phyloP scores from a whole-genome alignment of 345 rosid species.

The Stellera chamaejasme region DNA sequence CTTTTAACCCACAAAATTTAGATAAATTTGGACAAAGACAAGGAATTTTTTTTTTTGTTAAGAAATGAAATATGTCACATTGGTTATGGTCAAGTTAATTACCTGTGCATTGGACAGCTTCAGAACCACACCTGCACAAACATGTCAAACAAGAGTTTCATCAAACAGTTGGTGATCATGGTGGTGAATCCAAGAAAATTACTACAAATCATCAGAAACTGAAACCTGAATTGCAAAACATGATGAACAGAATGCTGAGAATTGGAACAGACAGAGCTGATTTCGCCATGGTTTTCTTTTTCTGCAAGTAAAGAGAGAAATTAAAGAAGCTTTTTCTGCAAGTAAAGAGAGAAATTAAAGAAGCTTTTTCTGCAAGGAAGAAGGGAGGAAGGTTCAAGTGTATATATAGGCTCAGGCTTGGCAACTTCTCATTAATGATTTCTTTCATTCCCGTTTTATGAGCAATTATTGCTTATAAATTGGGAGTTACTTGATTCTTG shows the following conservation, averaged over 20 bases:
- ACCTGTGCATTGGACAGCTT: constrained; percentile 11
- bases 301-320: not conserved
- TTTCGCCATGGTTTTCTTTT: constrained; percentile 5
- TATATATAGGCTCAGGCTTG: constrained; percentile 1
- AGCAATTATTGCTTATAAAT: not conserved
- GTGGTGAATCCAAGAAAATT: not conserved
- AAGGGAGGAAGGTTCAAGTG: not conserved
- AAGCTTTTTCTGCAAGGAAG: not conserved
- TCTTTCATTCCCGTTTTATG: not conserved
- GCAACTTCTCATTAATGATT: not conserved
- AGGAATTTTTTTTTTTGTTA: no score
- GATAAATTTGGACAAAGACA: no score
- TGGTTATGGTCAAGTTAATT: not conserved
- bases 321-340: not conserved
- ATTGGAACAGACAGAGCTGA: not conserved
- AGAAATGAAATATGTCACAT: no score
- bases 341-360: not conserved
- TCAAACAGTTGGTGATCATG: not conserved
- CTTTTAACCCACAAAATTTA: no score
- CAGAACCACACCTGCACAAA: constrained; percentile 5
- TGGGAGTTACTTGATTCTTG: no score
- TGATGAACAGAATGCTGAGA: constrained; percentile 5
- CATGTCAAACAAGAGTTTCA: not conserved
- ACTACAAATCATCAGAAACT: not conserved
- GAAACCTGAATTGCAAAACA: constrained; percentile 2